Evolutionary conservation across 2,329 filamentous ascomycete genomes (phyloP), one percentile per base, ranked within the genome.

Genomic region (Trichophyton simii): DNA sequence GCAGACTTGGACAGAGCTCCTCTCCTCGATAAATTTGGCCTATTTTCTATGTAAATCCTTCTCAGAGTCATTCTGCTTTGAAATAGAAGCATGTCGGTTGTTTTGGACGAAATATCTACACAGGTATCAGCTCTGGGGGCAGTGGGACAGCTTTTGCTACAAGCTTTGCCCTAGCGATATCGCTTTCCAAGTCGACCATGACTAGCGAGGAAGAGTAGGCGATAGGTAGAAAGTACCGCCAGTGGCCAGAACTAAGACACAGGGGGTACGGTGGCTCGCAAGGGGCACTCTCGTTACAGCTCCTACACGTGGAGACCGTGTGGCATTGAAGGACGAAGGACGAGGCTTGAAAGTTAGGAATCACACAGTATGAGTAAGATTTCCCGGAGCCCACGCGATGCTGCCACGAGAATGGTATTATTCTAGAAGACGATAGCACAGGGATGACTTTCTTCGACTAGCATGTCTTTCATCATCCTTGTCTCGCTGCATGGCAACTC

Each of bases 21-120:
- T 41, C 55, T 44, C 36, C 34, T 58, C 55, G 25, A 22, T 58
- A 41, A 41, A 58, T 58, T n/a, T 18, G 28, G 34, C n/a, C 28
- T 34, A 54, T 54, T 54, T 54, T 25, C 50, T 31, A 54, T 9
- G 50, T 54, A n/a, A 58, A 58, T 58, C 55, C 55, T 58, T 25
- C 55, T 34, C 34, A 18, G 28, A 44, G 50, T 31, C 50, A 54
- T 54, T 25, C 50, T 54, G 22, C 22, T n/a, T 34, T 28, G 28
- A 25, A n/a, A 54, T 13, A 22, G 57, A 13, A 25, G 9, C 6
- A 46, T 22, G 57, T 59, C 57, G 57, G 57, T 59, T 59, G 57
- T 59, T 59, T 59, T 59, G 57, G 57, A 46, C 57, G 34, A 59
- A 59, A 48, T 48, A 41, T 11, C 46, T 54, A 25, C 31, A 31